A percentile compares a stretch with the other conserved stretches of the same genome.
These are phyloP conservation scores for Microdochium paspali DNA, from an alignment of 2,329 filamentous ascomycete species.

Conservation along the genomic window DNA sequence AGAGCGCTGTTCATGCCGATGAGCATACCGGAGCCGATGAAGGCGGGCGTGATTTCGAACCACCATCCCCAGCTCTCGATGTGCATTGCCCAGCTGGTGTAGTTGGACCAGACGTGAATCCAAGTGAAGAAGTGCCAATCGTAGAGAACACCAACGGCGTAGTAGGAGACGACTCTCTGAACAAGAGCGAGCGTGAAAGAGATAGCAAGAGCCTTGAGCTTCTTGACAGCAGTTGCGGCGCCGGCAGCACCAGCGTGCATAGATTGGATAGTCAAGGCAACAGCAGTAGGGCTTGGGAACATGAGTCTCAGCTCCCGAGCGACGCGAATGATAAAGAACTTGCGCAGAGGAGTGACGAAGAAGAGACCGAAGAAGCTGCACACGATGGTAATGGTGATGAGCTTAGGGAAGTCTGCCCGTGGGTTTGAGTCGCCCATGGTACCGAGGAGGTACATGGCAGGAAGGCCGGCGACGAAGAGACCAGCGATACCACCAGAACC, in stretches of 20 bases:
- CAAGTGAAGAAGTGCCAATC: slow-evolving; percentile 44
- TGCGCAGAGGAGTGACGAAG: slow-evolving; percentile 52
- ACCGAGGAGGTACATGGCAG: slow-evolving; percentile 48
- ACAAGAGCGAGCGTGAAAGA: slow-evolving; percentile 41
- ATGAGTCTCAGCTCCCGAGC: slow-evolving; percentile 49
- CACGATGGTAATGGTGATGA: slow-evolving; percentile 51
- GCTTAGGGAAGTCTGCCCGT: slow-evolving; percentile 41
- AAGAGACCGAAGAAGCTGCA: slow-evolving; percentile 57
- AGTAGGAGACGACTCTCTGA: slow-evolving; percentile 47
- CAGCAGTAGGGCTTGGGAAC: slow-evolving; percentile 51
- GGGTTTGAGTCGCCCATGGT: slow-evolving; percentile 36
- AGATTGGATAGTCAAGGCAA: slow-evolving; percentile 51
- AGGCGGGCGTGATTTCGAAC: slow-evolving; percentile 47
- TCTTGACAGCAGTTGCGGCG: slow-evolving; percentile 40
- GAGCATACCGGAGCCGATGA: slow-evolving; percentile 50
- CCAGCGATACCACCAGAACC: slow-evolving; percentile 47
- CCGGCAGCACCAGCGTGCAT: slow-evolving; percentile 43
- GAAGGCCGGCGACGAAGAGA: slow-evolving; percentile 50
- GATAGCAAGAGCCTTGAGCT: slow-evolving; percentile 43
- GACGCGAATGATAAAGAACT: slow-evolving; percentile 60
- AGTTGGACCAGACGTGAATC: slow-evolving; percentile 45
- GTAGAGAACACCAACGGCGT: slow-evolving; percentile 45
- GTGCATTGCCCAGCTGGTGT: slow-evolving; percentile 34
- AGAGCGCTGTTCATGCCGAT: slow-evolving; percentile 49
- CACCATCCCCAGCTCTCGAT: slow-evolving; percentile 51